Conservation (phyloP, 257 asterid species). For the Solanum lycopersicoides region DNA sequence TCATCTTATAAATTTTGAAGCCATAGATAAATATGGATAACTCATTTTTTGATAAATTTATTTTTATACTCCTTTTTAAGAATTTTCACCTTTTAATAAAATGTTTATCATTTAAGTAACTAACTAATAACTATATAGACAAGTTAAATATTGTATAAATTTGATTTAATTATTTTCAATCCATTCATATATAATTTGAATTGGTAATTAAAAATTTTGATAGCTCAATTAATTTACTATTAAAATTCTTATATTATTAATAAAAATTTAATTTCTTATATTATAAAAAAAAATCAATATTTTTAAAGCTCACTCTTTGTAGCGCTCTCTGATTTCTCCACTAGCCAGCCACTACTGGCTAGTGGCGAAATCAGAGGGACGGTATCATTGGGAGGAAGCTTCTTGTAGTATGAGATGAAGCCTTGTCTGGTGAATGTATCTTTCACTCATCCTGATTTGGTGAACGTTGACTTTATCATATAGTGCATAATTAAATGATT, state of each 20-base stretch:
- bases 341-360: background rate
- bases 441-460: too few relatives aligned
- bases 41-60: too few relatives aligned
- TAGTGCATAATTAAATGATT: background rate
- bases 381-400: background rate
- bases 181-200: too few relatives aligned
- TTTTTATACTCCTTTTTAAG: too few relatives aligned
- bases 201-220: too few relatives aligned
- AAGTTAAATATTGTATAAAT: too few relatives aligned
- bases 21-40: background rate
- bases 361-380: too few relatives aligned
- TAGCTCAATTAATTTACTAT: accelerated
- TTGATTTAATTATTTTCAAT: too few relatives aligned
- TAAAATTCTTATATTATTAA: too few relatives aligned
- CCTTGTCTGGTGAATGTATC: background rate
- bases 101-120: background rate
- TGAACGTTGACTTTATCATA: background rate
- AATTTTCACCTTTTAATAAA: background rate
- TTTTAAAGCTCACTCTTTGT: background rate
- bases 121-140: too few relatives aligned
- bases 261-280: too few relatives aligned
- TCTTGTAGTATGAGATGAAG: background rate
- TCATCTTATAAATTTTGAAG: background rate
- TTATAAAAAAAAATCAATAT: too few relatives aligned
- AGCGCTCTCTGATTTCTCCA: background rate